Evolutionary conservation across 805 yeast species (phyloP), one percentile per base, ranked within the genome.

Genomic region (Saccharomyces mikatae): DNA sequence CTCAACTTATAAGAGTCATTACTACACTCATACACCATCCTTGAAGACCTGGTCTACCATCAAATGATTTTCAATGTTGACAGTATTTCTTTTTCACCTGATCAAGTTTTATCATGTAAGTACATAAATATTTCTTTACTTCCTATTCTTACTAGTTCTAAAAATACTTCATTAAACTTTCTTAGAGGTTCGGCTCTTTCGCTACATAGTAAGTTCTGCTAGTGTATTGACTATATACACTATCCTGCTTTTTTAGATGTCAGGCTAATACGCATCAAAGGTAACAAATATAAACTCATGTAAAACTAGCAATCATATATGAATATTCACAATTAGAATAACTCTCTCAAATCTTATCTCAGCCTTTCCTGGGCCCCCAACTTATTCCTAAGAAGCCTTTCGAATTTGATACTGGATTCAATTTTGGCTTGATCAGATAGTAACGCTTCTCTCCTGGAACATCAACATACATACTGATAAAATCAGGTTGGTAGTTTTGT

Each of bases 301-400:
- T 4, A 11, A 48, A 26, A 48, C 22, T 27, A 48, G 24, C 14
- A 49, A 14, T 24, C 26, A 49, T 28, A n/a, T 48, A 21, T 22
- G 28, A 22, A 21, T 46, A 46, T 46, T 49, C 36, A 49, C 29
- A 29, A 11, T 26, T 36, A 11, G 28, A 32, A 24, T 49, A 53
- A 61, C 70, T 30, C 13, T 3, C 4, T 17, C 44, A 17, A 17
- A 36, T 17, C 17, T 17, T 6, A 24, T 6, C 6, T 47, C 49
- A 59, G 41, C 80, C 81, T 58, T 80, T 81, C 67, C 79, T 83
- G 44, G 91, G 87, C 1, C 96, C 96, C 96, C 96, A 89, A 62
- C 81, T 83, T 51, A 89, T 83, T 30, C 96, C 96, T 56, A 89
- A 74, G 64, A 88, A 86, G 1, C 92, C 91, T 21, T 73, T 74